Percentiles rank a stretch among this genome's conserved stretches.
Evolutionary conservation across 345 rosid species (phyloP).

Genomic region (Raphanus raphanistrum): DNA sequence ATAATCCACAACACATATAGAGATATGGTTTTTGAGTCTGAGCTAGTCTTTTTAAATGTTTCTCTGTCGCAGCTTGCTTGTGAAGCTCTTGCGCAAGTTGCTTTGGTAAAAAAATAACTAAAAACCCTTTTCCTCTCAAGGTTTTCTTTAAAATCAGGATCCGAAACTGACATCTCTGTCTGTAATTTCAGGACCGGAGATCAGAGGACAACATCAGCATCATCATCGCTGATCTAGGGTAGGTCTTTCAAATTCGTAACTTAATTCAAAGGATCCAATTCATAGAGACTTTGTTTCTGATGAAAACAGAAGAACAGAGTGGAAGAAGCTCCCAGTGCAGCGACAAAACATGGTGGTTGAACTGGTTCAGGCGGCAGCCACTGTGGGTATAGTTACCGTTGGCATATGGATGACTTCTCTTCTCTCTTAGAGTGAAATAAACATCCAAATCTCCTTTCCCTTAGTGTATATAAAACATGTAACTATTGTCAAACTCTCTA

Average conservation of each 20-base stretch:
- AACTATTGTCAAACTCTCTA: slow-evolving; percentile 25
- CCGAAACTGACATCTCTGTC: slow-evolving; percentile 4
- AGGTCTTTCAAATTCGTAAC: slow-evolving; percentile 17
- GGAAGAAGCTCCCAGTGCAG: slow-evolving; percentile 67
- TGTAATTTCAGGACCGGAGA: slow-evolving; percentile 53
- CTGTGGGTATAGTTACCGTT: slow-evolving; percentile 65
- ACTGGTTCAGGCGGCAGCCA: slow-evolving; percentile 73
- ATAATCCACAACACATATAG: not conserved
- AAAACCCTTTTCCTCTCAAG: not conserved
- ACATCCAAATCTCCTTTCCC: slow-evolving; percentile 5
- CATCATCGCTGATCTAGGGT: slow-evolving; percentile 58
- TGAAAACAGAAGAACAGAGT: slow-evolving; percentile 57
- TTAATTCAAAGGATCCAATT: not conserved
- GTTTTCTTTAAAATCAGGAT: not conserved
- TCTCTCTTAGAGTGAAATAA: slow-evolving; percentile 40
- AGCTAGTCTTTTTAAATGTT: slow-evolving; percentile 3
- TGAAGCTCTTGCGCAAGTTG: slow-evolving; percentile 77
- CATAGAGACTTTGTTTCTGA: not conserved
- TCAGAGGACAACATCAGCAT: not conserved
- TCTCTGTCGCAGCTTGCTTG: slow-evolving; percentile 69
- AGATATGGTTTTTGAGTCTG: not conserved
- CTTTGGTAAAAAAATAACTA: slow-evolving; percentile 61
- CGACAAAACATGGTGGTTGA: slow-evolving; percentile 55
- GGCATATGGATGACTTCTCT: slow-evolving; percentile 81
- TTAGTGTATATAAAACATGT: slow-evolving; percentile 27